Evolutionary conservation across 192 early-diverging fungal species (phyloP).

Genomic region (Backusella parvicylindrica): DNA sequence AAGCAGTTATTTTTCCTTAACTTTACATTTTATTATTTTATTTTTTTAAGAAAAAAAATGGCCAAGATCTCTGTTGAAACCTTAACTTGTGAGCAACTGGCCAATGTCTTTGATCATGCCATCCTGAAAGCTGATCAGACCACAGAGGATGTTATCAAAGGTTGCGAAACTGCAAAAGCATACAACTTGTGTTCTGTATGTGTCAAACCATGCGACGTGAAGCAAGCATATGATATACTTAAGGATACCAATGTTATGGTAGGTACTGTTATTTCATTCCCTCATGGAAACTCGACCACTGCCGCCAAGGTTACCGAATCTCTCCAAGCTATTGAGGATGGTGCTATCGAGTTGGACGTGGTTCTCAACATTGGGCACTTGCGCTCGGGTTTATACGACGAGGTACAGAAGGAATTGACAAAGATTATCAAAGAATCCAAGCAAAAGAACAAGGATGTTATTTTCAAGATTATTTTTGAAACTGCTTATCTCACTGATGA

Average conservation of each 20-base stretch:
- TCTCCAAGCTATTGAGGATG: slow-evolving; percentile 49
- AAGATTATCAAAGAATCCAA: slow-evolving; percentile 38
- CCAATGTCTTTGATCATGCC: slow-evolving; percentile 59
- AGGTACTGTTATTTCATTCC: slow-evolving; percentile 58
- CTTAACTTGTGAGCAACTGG: slow-evolving; percentile 46
- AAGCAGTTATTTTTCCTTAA: not conserved
- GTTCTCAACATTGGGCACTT: slow-evolving; percentile 55
- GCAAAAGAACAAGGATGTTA: slow-evolving; percentile 35
- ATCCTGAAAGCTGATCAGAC: slow-evolving; percentile 55
- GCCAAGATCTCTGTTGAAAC: slow-evolving; percentile 18
- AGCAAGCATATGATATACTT: slow-evolving; percentile 38
- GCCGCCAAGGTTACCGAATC: slow-evolving; percentile 52
- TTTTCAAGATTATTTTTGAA: slow-evolving; percentile 62
- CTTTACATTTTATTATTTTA: not conserved
- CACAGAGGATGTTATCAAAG: slow-evolving; percentile 44
- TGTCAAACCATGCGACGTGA: slow-evolving; percentile 61
- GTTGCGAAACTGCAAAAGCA: slow-evolving; percentile 46
- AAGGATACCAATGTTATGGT: slow-evolving; percentile 46
- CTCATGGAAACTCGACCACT: slow-evolving; percentile 52
- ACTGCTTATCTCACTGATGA: slow-evolving; percentile 52
- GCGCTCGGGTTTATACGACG: slow-evolving; percentile 39
- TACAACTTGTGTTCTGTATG: slow-evolving; percentile 55
- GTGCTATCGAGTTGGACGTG: slow-evolving; percentile 58
- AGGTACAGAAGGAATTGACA: slow-evolving; percentile 45
- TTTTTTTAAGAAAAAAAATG: not conserved